Base-by-base conservation (phyloP, 2,329 filamentous ascomycete genomes). In the Fusarium foetens region DNA sequence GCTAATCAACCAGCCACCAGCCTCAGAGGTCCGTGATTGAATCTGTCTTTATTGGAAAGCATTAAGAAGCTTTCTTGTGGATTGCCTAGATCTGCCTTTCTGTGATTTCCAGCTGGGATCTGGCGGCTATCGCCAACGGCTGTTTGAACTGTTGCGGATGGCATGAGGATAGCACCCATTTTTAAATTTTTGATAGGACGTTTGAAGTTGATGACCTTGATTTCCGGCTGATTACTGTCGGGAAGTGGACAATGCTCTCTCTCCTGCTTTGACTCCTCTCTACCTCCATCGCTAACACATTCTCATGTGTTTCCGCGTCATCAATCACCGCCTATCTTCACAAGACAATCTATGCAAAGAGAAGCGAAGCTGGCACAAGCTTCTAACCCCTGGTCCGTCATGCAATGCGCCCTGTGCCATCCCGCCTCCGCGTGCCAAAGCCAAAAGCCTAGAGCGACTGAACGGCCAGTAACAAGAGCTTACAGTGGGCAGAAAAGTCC, bases 361-460 rank as follows among this genome's bases (percentile, higher is more conserved):
- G 72, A 63, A 31, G 54, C 67, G 65, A 72, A 63, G 72, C 73
- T 63, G 69, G 66, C 60, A 76, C 75, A 76, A 76, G 73, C 73
- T 76, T 70, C 66, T 57, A 55, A 63, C 64, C 64, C 65, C 63
- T 70, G 63, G 68, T 66, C 66, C 58, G 43, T 68, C 68, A 74
- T 75, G 68, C 72, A 73, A 75, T 76, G 75, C 74, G 63, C 46
- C 43, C 69, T 73, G 70, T 73, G 57, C 67, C 66, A 68, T 63
- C 60, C 68, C 73, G 70, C 53, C 54, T 55, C 71, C 43, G 66
- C 66, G 63, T 63, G 51, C 55, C 41, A 42, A 53, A 58, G 55
- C 43, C 58, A 55, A 51, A 67, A 51, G 49, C 57, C 63, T 43
- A 69, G 62, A 52, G 45, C 61, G 58, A 53, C 35, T 23, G 27